Percentiles rank a stretch among this genome's conserved stretches.
These are phyloP conservation scores for Heterobasidion occidentale DNA, from an alignment of 1,284 basidiomycete genomes.

Conservation along the genomic window DNA sequence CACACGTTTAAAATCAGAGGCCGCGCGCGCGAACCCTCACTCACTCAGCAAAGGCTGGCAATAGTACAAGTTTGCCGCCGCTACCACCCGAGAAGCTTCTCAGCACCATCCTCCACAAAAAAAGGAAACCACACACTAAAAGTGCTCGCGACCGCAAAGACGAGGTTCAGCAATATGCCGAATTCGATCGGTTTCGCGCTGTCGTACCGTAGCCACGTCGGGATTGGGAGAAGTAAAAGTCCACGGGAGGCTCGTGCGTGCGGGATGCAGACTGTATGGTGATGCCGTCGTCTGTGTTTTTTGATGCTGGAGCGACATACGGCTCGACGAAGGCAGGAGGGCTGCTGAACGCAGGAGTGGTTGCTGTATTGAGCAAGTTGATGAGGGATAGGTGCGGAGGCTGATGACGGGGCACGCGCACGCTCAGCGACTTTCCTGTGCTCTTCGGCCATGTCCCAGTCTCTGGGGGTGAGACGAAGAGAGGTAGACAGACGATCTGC, in stretches of 20 bases:
- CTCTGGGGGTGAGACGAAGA: too few relatives aligned
- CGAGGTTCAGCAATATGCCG: constrained; percentile 48
- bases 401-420: too few relatives aligned
- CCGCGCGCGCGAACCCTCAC: constrained; percentile 11
- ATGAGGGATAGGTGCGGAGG: too few relatives aligned
- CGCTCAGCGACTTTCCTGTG: too few relatives aligned
- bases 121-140: constrained; percentile 24
- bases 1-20: not conserved
- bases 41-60: constrained; percentile 64
- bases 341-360: too few relatives aligned
- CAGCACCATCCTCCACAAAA: constrained; percentile 11
- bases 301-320: too few relatives aligned
- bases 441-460: too few relatives aligned
- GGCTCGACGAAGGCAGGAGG: too few relatives aligned
- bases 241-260: constrained; percentile 11
- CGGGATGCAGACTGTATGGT: too few relatives aligned
- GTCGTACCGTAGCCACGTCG: constrained; percentile 51
- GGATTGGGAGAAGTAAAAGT: constrained; percentile 67
- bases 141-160: constrained; percentile 66
- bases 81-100: constrained; percentile 18
- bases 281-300: too few relatives aligned
- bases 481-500: too few relatives aligned
- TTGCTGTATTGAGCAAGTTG: too few relatives aligned
- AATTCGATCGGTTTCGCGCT: constrained; percentile 52
- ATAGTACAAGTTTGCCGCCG: constrained; percentile 63